Percentiles rank a stretch among this genome's conserved stretches.
Evolutionary conservation across 2,329 filamentous ascomycete genomes (phyloP).

Genomic region (Macrophomina pseudophaseolina): DNA sequence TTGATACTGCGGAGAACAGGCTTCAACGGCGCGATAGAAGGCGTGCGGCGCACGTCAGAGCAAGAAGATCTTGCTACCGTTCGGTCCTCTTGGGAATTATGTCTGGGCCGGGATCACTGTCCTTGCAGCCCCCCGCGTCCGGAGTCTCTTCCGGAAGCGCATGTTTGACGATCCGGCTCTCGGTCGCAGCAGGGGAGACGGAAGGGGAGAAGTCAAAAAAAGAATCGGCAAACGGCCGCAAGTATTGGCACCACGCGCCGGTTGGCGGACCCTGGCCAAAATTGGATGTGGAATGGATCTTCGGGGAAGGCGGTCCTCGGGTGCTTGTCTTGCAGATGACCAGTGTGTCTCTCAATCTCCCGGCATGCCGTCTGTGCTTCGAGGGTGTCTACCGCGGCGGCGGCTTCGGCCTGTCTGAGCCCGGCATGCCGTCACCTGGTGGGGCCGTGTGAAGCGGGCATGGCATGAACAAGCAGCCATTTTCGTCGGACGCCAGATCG

Average conservation of each 20-base stretch:
- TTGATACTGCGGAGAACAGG: neutral
- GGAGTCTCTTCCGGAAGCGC: neutral
- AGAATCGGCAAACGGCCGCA: neutral
- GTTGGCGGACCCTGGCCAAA: neutral
- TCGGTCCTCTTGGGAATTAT: neutral
- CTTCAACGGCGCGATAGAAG: neutral
- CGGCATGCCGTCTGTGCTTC: neutral
- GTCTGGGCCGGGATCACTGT: neutral
- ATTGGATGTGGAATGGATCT: neutral
- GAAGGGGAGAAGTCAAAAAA: neutral
- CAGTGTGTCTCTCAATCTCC: conserved; percentile 9
- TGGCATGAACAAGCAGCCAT: neutral
- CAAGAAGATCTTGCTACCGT: neutral
- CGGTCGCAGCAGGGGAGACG: neutral
- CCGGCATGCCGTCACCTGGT: conserved; percentile 9
- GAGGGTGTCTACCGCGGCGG: neutral
- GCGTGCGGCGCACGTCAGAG: no score
- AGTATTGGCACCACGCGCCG: neutral
- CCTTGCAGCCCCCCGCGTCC: neutral
- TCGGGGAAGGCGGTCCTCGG: neutral
- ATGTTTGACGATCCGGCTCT: neutral
- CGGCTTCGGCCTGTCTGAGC: conserved; percentile 4
- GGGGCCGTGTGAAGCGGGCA: neutral
- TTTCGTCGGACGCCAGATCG: neutral
- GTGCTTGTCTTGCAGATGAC: neutral